These are phyloP conservation scores for Petasospora fabianii DNA, from an alignment of 1,139 yeast genomes.

Conservation along the genomic window DNA sequence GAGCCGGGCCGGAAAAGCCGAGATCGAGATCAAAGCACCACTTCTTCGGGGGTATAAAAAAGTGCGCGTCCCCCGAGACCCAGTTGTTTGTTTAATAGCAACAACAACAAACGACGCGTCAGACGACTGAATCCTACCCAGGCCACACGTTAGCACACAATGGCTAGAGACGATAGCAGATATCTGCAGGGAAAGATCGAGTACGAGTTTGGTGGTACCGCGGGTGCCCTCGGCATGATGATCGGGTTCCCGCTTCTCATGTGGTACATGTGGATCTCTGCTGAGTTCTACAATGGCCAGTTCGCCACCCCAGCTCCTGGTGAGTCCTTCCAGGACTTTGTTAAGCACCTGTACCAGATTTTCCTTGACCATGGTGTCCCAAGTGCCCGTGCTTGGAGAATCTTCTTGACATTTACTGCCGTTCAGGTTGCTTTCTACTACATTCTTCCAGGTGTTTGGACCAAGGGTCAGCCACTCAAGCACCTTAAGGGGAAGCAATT, in stretches of 20 bases:
- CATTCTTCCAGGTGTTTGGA: conserved; percentile 91
- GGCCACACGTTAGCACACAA: too few relatives aligned
- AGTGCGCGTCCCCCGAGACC: too few relatives aligned
- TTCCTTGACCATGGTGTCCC: conserved; percentile 64
- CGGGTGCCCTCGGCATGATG: conserved; percentile 94
- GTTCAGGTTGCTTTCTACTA: conserved; percentile 74
- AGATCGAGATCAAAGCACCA: too few relatives aligned
- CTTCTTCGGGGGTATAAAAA: too few relatives aligned
- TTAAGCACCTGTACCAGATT: conserved; percentile 37
- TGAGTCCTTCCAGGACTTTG: conserved; percentile 57
- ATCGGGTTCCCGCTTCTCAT: conserved; percentile 85
- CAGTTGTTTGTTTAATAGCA: too few relatives aligned
- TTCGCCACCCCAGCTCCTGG: conserved; percentile 65
- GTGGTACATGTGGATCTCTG: conserved; percentile 97
- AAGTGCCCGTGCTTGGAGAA: conserved; percentile 56
- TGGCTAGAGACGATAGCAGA: conserved; percentile 24
- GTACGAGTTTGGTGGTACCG: conserved; percentile 92
- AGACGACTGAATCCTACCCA: too few relatives aligned
- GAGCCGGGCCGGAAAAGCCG: too few relatives aligned
- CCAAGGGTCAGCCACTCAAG: conserved; percentile 87
- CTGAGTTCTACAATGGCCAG: conserved; percentile 69
- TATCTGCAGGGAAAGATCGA: conserved; percentile 44
- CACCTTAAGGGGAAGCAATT: conserved; percentile 77
- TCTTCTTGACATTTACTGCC: conserved; percentile 68
- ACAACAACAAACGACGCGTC: too few relatives aligned